Evolutionary conservation across 257 asterid genomes (phyloP), one percentile per base, ranked within the genome.

Genomic region (Nicotiana knightiana): DNA sequence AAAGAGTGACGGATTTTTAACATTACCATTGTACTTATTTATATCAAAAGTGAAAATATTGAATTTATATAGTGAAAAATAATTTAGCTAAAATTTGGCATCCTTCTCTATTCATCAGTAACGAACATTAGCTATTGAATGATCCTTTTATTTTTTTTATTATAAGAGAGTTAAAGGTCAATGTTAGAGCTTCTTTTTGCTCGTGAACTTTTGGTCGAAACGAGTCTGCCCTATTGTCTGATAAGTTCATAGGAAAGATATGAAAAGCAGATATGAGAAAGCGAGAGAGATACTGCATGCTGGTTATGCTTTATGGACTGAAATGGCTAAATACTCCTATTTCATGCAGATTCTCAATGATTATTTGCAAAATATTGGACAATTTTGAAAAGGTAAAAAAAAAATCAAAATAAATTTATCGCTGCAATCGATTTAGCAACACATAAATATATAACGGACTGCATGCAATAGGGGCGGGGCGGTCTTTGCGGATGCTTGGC

Each of bases 191-290:
- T 46, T 46, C 28, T 4, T 28, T 75, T 75, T 51, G 9, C 80
- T 75, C 63, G 80, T 75, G 63, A 75, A 51, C 28, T 51, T 51
- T 26, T 18, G 61, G 62, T 73, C 55, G 78, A 71, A 71, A 71
- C 15, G 78, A 71, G 32, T 4, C 21, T 10, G 10, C 3, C 15
- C 15, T 73, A 0, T 26, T 15, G 26, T 73, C 55, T 15, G 58
- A 15, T 53, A 46, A n/a, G 62, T 73, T 73, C 79, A 75, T 1
- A 26, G 63, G 46, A 75, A 75, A 51, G 2, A 26, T 28, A 51
- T 26, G 79, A 26, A 75, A 75, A 51, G 80, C 21, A 26, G 63
- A 8, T 75, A 51, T 26, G 80, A 51, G 46, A 48, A 73, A 51
- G 63, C 16, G 46, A 51, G 63, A 12, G 64, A 43, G 12, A 43